Conservation (phyloP, 1,284 basidiomycete species). For the Heliocybe sulcata region DNA sequence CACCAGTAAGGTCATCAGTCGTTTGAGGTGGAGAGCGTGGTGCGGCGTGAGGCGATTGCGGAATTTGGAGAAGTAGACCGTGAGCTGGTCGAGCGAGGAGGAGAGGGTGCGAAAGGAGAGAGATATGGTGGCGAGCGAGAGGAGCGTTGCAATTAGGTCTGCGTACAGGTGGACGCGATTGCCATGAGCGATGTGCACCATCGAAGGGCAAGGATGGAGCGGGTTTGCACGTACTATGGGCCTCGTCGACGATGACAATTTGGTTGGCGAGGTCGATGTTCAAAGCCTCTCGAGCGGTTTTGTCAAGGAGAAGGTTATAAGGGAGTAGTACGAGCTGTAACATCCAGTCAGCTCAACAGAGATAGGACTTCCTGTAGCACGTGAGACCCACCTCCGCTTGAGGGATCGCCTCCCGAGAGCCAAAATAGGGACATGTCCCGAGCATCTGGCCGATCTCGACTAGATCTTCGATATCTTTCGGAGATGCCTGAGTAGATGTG, state of each 20-base stretch:
- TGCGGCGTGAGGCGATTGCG: slow-evolving; percentile 63
- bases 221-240: slow-evolving; percentile 68
- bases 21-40: slow-evolving; percentile 78
- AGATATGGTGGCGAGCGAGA: slow-evolving; percentile 77
- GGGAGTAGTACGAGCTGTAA: slow-evolving; percentile 81
- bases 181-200: background rate
- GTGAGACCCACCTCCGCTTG: slow-evolving; percentile 74
- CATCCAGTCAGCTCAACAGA: slow-evolving; percentile 4
- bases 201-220: background rate
- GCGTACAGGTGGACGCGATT: too few species aligned
- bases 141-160: slow-evolving; percentile 85
- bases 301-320: slow-evolving; percentile 89
- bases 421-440: slow-evolving; percentile 91
- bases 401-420: slow-evolving; percentile 78
- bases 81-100: slow-evolving; percentile 72
- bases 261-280: slow-evolving; percentile 81
- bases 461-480: slow-evolving; percentile 94
- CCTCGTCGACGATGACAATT: slow-evolving; percentile 92
- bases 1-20: slow-evolving; percentile 68
- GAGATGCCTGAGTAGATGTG: slow-evolving; percentile 50
- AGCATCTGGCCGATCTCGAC: slow-evolving; percentile 61
- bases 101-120: slow-evolving; percentile 55
- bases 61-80: slow-evolving; percentile 77
- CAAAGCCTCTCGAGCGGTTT: slow-evolving; percentile 79
- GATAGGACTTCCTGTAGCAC: background rate